Base-by-base conservation (phyloP, 495 filamentous ascomycete genomes). In the Hapsidospora chrysogenum region DNA sequence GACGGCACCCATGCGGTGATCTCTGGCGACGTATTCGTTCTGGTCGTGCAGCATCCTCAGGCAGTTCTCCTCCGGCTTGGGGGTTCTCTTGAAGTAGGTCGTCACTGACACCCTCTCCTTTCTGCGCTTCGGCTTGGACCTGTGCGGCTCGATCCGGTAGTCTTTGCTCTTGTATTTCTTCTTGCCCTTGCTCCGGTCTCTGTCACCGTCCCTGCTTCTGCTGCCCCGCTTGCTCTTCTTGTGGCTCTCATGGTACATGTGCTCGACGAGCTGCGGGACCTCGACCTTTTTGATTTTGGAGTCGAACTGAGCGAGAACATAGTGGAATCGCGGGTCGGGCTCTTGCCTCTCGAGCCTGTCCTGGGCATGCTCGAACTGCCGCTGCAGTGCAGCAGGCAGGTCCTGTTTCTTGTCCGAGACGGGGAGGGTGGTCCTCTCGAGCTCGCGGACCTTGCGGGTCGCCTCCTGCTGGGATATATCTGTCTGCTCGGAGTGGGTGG, bases 31-130 rank as follows among this genome's bases (percentile, higher is more conserved):
- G n/a, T n/a, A n/a, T n/a, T n/a, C n/a, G n/a, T n/a, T n/a, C n/a
- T n/a, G n/a, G n/a, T n/a, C n/a, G n/a, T n/a, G n/a, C n/a, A n/a
- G 47, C 3, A 61, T 34, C 15, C 20, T 29, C 3, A 41, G 13
- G 9, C 53, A 42, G 17, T 59, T 41, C 8, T 46, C 48, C 0
- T 45, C 47, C 3, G 39, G 38, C 18, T 37, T 40, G 3, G 54
- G 58, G 1, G 37, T 36, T 15, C 45, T 44, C 42, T 57, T 55
- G 39, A 53, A 61, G 30, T 58, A 61, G 4, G 51, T 51, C 4
- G 44, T 56, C 23, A 61, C 32, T 13, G 49, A 54, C 8, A 56
- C 40, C 2, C 47, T 32, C 32, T 61, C 51, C 11, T 42, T 18
- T 18, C 26, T 23, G 4, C 25, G 2, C 20, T 2, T 5, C 6